Base-by-base conservation (phyloP, 148 eudicot species). In the Salicornia ramosissima region DNA sequence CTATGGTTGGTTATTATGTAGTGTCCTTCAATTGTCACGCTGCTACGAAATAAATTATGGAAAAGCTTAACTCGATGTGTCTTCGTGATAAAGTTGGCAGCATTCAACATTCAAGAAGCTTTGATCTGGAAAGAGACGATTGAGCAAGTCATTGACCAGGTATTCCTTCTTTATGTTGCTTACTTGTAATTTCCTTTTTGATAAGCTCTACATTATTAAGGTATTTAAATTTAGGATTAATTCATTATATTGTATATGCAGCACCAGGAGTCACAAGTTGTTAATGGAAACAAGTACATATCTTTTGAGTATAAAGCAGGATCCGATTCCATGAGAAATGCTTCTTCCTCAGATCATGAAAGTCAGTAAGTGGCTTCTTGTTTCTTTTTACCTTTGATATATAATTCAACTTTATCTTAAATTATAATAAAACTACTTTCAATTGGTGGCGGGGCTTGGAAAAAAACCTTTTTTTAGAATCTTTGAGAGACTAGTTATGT, bases 21-120 rank as follows among this genome's bases (percentile, higher is more conserved):
- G 64, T 58, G 52, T 39, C 72, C 56, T 70, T 60, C 69, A n/a
- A 33, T 59, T 57, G 49, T 60, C 42, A 45, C 24, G 31, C 66
- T 55, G 60, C 70, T 53, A 69, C 57, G 16, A 54, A 25, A 18
- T 19, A 21, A 19, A 18, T 40, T 72, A 12, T 25, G 50, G 67
- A 45, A 66, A 52, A 12, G 34, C 64, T 59, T 78, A 55, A 43
- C 46, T 70, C 82, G 70, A 65, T 25, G 64, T 77, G 62, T 50
- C 49, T 75, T 71, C 71, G 70, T 76, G 69, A 75, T 87, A 75
- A 80, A 94, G 97, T 83, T 94, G 99, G 99, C 99, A 79, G 99
- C 99, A 69, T 94, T 91, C 72, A 94, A 94, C 84, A 94, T 94
- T 74, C 97, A 94, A 83, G 99, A 94, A 84, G 97, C 97, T 67